Base-by-base conservation (phyloP, 1,284 basidiomycete genomes). In the Boletus smithii region DNA sequence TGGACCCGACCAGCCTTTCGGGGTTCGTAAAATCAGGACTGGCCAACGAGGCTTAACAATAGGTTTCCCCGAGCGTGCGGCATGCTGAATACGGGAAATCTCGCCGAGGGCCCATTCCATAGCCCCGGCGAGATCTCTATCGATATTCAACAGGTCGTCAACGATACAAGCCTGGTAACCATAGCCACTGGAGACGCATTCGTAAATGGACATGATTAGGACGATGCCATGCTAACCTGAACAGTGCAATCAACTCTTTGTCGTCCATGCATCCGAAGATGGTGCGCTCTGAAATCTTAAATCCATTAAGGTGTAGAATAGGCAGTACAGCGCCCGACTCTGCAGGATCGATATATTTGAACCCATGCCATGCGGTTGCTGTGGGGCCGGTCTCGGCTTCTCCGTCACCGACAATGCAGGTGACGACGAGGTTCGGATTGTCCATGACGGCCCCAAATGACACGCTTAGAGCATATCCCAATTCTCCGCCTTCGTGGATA, bases 211-310 rank as follows among this genome's bases (percentile, higher is more conserved):
- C 27, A 30, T 26, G 44, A 8, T 10, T 5, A n/a, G 9, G 16
- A 6, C 7, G 48, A 29, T 20, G 26, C 0, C 13, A 30, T 23
- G 22, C 22, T 61, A 13, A 50, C 63, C 50, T 60, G 74, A 89
- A 92, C 23, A 91, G 72, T 0, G 83, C 71, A 14, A 71, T 73
- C 17, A 92, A 67, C 61, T 94, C 92, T 57, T 83, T 81, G 65
- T 94, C 75, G 61, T 93, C 91, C 88, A 94, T 92, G n/a, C 83
- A 83, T 31, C 91, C 91, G 53, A 84, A 86, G 52, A 95, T 86
- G 16, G 92, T 94, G 24, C 89, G 79, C 62, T 94, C 88, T 5
- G 86, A 88, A 52, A 95, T 94, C 74, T 92, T 86, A 76, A 85
- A 88, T 14, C 83, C 81, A 55, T 93, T 93, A 50, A 87, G 78